phyloP scores from a whole-genome alignment of 495 filamentous ascomycete species.

The Xylaria sp. region DNA sequence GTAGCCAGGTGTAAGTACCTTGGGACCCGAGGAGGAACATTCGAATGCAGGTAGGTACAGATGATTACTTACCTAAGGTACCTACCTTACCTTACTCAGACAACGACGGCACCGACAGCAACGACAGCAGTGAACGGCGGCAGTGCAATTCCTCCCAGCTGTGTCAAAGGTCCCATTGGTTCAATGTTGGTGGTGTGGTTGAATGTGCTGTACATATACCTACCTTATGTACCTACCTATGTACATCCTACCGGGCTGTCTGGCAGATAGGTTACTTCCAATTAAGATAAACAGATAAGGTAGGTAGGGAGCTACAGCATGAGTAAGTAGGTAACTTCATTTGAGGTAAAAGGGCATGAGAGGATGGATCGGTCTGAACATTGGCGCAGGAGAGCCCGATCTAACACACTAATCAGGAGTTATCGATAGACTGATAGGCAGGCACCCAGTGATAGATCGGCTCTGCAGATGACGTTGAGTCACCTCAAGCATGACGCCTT shows the following conservation, averaged over 20 bases:
- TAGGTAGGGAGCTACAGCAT: background rate
- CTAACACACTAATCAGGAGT: background rate
- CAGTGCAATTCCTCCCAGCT: slow-evolving; percentile 14
- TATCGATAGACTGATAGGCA: slow-evolving; percentile 25
- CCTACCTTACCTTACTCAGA: too few relatives aligned
- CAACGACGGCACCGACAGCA: background rate
- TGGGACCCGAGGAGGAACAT: too few relatives aligned
- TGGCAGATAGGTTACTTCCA: too few relatives aligned
- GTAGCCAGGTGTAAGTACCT: too few relatives aligned
- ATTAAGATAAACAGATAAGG: too few relatives aligned
- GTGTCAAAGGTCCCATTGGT: slow-evolving; percentile 17
- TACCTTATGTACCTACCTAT: too few relatives aligned
- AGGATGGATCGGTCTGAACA: background rate
- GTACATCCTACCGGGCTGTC: too few relatives aligned
- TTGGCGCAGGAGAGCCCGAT: slow-evolving; percentile 13
- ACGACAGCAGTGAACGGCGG: background rate
- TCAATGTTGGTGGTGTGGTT: background rate
- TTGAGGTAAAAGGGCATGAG: too few relatives aligned
- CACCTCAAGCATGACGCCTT: slow-evolving; percentile 13
- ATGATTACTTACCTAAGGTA: background rate
- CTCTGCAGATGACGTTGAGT: slow-evolving; percentile 25
- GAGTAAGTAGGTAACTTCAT: too few relatives aligned
- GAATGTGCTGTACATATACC: background rate
- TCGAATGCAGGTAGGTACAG: background rate
- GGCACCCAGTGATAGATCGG: background rate